Base-by-base conservation (phyloP, 176 grass and related monocot genomes). In the Oryza brachyantha region DNA sequence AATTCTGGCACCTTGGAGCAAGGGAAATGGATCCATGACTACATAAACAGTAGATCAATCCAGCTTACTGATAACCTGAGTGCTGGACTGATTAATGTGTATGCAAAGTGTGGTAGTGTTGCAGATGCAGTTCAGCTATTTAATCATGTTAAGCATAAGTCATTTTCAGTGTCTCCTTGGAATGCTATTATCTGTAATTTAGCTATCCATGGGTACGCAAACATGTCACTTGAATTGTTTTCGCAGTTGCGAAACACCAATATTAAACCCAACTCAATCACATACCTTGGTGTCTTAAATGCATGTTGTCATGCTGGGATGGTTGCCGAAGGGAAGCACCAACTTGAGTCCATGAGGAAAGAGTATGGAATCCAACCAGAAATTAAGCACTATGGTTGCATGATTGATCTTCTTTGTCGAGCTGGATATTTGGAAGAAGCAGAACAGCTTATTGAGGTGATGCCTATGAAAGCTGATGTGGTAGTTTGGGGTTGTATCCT, bases 351-450 rank as follows among this genome's bases (percentile, higher is more conserved):
- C 31, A 93, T 93, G 93, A 88, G 36, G 10, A 67, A 61, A 54
- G 63, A 88, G 26, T 90, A 86, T 66, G 58, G 63, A 52, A 88
- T 97, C 43, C 76, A 84, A 19, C 93, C 86, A 8, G 90, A 88
- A 39, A 89, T 93, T 58, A 93, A 97, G 79, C 93, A 97, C 76
- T 97, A 97, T 36, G 93, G 93, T 58, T 97, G 93, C 78, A 93
- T 97, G 86, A 74, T 93, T 66, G 86, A 93, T 84, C 88, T 97
- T 60, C 86, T 97, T 57, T 80, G 88, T 60, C 88, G 90, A 64
- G 93, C 93, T 37, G 90, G 93, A n/a, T 83, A 85, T 22, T 73
- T 97, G 60, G 84, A 97, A 78, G 93, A 97, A 60, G 90, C 88
- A 32, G 90, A 86, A 71, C 29, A 66, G 38, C 62, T 93, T 55